Base-by-base conservation (phyloP, 2,329 filamentous ascomycete species). In the Orbilia blumenaviensis region DNA sequence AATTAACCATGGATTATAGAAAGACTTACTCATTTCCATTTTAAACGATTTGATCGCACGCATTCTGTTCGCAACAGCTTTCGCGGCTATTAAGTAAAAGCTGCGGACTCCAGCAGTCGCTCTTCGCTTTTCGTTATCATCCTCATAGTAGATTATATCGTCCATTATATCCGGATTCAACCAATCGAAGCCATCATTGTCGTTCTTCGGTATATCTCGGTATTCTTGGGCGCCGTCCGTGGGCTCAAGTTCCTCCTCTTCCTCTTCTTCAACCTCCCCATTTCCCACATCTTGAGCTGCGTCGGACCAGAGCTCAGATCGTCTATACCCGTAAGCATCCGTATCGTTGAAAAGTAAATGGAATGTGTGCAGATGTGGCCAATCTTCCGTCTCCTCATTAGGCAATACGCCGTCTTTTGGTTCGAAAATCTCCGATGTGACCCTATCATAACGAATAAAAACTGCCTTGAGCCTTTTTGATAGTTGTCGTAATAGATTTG, bases 111-210 rank as follows among this genome's bases (percentile, higher is more conserved):
- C 66, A 27, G 66, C 46, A 14, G 52, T 68, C 42, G 66, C 66
- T 61, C 41, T 68, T 32, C 66, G 52, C 29, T 61, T 41, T n/a
- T 23, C 29, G 16, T 54, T 52, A 29, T 68, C 66, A 52, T 68
- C 54, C n/a, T 61, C 38, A 36, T 68, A 68, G 6, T 61, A 32
- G 41, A 61, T 42, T 14, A 18, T 52, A 34, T 61, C 52, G 21
- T 68, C 66, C 42, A 68, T 18, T 34, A 68, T 61, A 27, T 68
- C 54, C 18, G 34, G 32, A 27, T 61, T 68, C 38, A 68, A 25
- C 66, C 66, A 68, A 50, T 68, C 66, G 42, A 68, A 68, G 27
- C 66, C 66, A 21, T 68, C 66, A 16, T 68, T 50, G 34, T 68
- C 66, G 44, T 68, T 36, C 42, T 42, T 68, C 29, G 66, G 66